Evolutionary conservation across 164 flowering plant species (phyloP), one percentile per base, ranked within the genome.

Genomic region (Liriodendron chinense): DNA sequence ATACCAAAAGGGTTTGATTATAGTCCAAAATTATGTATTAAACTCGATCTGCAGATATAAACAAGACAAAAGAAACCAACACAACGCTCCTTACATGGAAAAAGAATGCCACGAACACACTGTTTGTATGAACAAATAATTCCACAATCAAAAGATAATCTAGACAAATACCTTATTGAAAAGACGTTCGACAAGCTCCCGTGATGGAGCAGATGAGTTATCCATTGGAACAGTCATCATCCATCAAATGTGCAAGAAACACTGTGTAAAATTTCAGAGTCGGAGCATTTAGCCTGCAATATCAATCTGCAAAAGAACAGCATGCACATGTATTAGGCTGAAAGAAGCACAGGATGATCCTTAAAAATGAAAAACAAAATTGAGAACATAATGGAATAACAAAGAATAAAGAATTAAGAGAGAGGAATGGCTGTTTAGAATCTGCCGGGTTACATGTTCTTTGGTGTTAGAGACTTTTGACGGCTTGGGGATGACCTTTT

Each of bases 211-310:
- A 63, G 65, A 63, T 5, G 65, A 63, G 25, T 63, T 63, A 63
- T 63, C 65, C 23, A 63, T 63, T 63, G 65, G 65, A 21, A 63
- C 23, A 18, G 65, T 63, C 65, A 63, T 63, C 65, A 63, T 63
- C 65, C 65, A 63, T 63, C 24, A 63, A 63, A 20, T 7, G 24
- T 18, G 1, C 18, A 7, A 3, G 23, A 20, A 20, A 20, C 22
- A 63, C 22, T 20, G 18, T 0, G 10, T 18, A 20, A 13, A 57
- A 57, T 57, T 13, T 34, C 43, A 34, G 43, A 4, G 43, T 20
- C 4, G 65, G 24, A 7, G 9, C n/a, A 63, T 1, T 20, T 63
- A 63, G 24, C 9, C 22, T 21, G 65, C 24, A 63, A 63, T 20
- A 20, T 8, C 23, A 63, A 63, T 22, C 65, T 63, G 24, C 23